These are phyloP conservation scores for Colletotrichum sidae DNA, from an alignment of 2,329 filamentous ascomycete species.

Conservation along the genomic window DNA sequence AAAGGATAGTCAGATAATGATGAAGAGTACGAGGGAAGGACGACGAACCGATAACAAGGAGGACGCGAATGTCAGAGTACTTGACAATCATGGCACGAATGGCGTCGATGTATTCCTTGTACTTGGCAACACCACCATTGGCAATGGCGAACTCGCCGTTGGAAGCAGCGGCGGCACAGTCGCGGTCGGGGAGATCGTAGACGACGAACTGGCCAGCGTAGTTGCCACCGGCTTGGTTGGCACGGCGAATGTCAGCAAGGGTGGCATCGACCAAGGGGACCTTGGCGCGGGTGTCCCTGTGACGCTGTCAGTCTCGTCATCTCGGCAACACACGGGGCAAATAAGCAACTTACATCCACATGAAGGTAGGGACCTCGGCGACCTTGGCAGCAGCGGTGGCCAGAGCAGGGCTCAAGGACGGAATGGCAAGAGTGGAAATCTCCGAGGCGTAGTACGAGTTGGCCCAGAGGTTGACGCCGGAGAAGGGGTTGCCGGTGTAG, in stretches of 20 bases:
- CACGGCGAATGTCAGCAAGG: conserved; percentile 56
- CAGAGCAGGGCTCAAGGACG: conserved; percentile 67
- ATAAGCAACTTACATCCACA: conserved; percentile 58
- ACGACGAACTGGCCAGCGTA: conserved; percentile 65
- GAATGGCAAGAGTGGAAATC: conserved; percentile 67
- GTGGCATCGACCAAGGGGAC: conserved; percentile 59
- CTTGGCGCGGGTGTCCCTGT: conserved; percentile 62
- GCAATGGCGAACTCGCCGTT: conserved; percentile 67
- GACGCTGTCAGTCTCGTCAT: conserved; percentile 29
- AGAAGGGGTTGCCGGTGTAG: conserved; percentile 67
- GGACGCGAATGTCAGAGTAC: conserved; percentile 56
- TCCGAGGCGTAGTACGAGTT: conserved; percentile 68
- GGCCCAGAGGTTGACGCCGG: conserved; percentile 62
- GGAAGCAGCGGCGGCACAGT: conserved; percentile 67
- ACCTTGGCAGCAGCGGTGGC: conserved; percentile 63
- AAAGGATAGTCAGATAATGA: conserved; percentile 41
- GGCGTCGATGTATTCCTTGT: conserved; percentile 66
- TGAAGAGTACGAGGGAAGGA: neutral
- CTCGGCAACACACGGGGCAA: conserved; percentile 27
- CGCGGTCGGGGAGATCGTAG: conserved; percentile 69
- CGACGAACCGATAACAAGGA: conserved; percentile 57
- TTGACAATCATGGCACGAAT: conserved; percentile 55
- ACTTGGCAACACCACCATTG: conserved; percentile 62
- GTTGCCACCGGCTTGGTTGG: conserved; percentile 50
- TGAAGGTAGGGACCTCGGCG: conserved; percentile 64